phyloP scores from a whole-genome alignment of 2,329 filamentous ascomycete genomes.

The Penicillium sp. region DNA sequence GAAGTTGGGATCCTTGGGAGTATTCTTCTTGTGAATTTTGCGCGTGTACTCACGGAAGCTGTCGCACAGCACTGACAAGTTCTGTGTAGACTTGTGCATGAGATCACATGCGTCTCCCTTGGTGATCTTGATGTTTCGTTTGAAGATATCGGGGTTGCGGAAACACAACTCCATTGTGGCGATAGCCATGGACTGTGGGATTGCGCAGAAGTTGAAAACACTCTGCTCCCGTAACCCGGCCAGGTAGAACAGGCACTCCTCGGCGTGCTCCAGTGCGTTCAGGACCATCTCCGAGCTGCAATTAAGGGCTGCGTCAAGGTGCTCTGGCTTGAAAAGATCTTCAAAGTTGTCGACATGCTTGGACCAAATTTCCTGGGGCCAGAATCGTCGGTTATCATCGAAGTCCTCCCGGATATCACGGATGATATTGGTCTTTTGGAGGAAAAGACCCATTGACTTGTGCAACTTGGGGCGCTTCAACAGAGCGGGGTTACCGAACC shows the following conservation, averaged over 20 bases:
- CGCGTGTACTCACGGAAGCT: conserved; percentile 76
- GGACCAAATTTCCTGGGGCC: conserved; percentile 94
- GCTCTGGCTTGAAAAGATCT: conserved; percentile 80
- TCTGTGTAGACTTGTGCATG: conserved; percentile 92
- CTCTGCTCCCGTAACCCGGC: conserved; percentile 92
- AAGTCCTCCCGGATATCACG: conserved; percentile 90
- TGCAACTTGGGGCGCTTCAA: conserved; percentile 75
- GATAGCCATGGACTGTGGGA: conserved; percentile 96
- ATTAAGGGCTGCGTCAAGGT: conserved; percentile 74
- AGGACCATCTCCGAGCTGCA: conserved; percentile 94
- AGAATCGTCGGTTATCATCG: conserved; percentile 85
- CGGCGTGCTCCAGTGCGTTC: conserved; percentile 78
- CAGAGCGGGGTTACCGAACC: conserved; percentile 82
- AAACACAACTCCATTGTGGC: conserved; percentile 90
- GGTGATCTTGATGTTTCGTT: conserved; percentile 91
- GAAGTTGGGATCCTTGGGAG: conserved; percentile 88
- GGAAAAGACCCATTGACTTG: conserved; percentile 94
- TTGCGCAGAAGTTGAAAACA: conserved; percentile 98
- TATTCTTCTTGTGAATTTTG: conserved; percentile 89
- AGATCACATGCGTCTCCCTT: conserved; percentile 89
- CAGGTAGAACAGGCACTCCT: conserved; percentile 97
- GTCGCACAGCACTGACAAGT: conserved; percentile 75
- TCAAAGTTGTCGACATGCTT: conserved; percentile 89
- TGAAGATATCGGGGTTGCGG: conserved; percentile 82
- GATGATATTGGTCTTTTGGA: conserved; percentile 99